Conservation (phyloP, 495 filamentous ascomycete genomes). For the Aspergillus biplanus region DNA sequence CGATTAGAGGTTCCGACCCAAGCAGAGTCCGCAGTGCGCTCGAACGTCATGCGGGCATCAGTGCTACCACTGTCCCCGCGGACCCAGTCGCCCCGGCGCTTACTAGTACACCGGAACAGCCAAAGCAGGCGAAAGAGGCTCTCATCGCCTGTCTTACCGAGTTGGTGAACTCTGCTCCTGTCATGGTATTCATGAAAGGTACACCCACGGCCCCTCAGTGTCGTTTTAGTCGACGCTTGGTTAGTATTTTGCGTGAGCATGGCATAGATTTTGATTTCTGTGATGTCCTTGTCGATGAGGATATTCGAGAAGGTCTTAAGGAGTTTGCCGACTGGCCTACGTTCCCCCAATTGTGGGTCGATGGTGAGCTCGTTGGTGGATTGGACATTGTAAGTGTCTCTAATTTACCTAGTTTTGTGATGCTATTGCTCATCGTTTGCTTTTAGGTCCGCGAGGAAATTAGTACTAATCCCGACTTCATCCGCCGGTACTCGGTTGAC, state of each 20-base stretch:
- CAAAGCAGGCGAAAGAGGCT: conserved; percentile 72
- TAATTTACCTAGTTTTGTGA: no score
- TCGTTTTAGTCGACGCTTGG: conserved; percentile 89
- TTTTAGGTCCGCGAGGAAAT: no score
- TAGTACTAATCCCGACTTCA: no score
- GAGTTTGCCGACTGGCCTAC: conserved; percentile 96
- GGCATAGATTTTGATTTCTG: conserved; percentile 97
- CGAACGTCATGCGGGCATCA: conserved; percentile 69
- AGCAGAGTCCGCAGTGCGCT: conserved; percentile 78
- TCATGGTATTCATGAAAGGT: conserved; percentile 90
- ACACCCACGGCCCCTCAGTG: conserved; percentile 91
- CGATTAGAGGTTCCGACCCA: conserved; percentile 85
- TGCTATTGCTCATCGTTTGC: no score
- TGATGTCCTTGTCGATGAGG: conserved; percentile 96
- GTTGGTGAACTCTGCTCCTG: conserved; percentile 89
- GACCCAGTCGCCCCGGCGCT: conserved; percentile 30
- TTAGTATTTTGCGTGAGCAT: conserved; percentile 80
- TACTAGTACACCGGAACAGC: conserved; percentile 29
- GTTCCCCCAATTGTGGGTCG: conserved; percentile 86
- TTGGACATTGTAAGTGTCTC: conserved; percentile 84
- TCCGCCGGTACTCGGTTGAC: no score
- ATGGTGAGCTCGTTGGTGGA: conserved; percentile 84
- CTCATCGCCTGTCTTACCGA: conserved; percentile 74
- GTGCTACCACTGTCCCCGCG: conserved; percentile 23
- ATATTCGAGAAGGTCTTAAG: conserved; percentile 96